These are phyloP conservation scores for Phymatotrichopsis omnivora DNA, from an alignment of 2,329 filamentous ascomycete species.

Conservation along the genomic window DNA sequence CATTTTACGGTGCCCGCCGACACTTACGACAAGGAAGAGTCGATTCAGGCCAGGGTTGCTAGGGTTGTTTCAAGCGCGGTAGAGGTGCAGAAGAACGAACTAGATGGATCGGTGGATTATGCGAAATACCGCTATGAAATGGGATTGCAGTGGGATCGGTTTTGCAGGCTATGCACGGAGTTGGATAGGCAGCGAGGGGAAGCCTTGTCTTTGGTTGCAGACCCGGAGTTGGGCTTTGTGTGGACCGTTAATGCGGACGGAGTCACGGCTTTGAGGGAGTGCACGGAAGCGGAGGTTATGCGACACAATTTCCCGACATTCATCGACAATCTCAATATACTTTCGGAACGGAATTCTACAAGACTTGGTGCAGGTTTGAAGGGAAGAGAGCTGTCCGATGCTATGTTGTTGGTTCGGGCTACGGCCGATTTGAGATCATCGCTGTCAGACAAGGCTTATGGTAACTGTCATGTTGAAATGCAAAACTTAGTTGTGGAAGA, in stretches of 20 bases:
- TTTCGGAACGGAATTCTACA: constrained; percentile 20
- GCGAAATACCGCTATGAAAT: constrained; percentile 62
- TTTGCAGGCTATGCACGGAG: constrained; percentile 76
- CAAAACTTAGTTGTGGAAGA: constrained; percentile 66
- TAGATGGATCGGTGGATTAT: constrained; percentile 48
- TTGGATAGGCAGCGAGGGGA: constrained; percentile 79
- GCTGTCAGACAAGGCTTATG: constrained; percentile 58
- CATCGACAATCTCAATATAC: constrained; percentile 38
- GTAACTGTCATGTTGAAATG: constrained; percentile 57
- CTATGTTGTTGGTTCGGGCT: constrained; percentile 48
- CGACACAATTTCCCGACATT: constrained; percentile 54
- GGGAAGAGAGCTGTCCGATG: constrained; percentile 25
- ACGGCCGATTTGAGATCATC: constrained; percentile 59
- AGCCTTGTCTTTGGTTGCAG: constrained; percentile 65
- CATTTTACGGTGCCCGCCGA: constrained; percentile 16
- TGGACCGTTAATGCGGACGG: constrained; percentile 81
- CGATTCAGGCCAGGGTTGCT: constrained; percentile 40
- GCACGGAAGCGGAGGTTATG: constrained; percentile 65
- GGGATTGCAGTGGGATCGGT: constrained; percentile 78
- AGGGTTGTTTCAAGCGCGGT: constrained; percentile 22
- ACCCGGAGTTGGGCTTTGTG: constrained; percentile 58
- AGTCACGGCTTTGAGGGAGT: constrained; percentile 67
- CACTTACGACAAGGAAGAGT: constrained; percentile 49
- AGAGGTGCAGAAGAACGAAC: constrained; percentile 18
- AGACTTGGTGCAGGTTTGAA: constrained; percentile 24